Percentiles rank a stretch among this genome's conserved stretches.
phyloP scores from a whole-genome alignment of 495 filamentous ascomycete species.

The Hypoxylon rickii region DNA sequence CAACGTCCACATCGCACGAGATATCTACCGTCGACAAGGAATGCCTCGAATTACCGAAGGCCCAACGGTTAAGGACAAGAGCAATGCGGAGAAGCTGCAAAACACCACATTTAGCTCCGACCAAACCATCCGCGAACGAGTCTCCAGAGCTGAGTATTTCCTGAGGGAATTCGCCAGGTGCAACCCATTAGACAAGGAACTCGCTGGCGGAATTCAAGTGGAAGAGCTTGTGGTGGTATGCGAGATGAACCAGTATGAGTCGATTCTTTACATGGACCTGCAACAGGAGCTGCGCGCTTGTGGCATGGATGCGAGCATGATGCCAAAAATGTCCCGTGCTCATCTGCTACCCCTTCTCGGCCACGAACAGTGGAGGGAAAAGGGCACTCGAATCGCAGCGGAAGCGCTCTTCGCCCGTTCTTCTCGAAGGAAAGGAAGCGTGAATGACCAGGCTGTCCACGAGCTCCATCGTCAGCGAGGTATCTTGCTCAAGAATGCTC shows the following conservation, averaged over 20 bases:
- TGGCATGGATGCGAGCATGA: slow-evolving; percentile 12
- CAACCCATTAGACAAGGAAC: slow-evolving; percentile 36
- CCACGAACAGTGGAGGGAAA: neutral
- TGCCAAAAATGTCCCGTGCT: slow-evolving; percentile 5
- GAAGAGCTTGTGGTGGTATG: slow-evolving; percentile 19
- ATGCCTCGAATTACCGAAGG: slow-evolving; percentile 42
- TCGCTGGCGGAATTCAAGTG: slow-evolving; percentile 17
- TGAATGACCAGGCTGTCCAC: neutral
- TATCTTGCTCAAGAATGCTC: neutral
- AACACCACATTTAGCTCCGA: slow-evolving; percentile 36
- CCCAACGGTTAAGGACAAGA: slow-evolving; percentile 27
- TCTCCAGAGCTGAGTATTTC: slow-evolving; percentile 37
- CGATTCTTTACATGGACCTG: slow-evolving; percentile 23
- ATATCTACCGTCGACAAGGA: slow-evolving; percentile 38
- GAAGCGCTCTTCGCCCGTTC: slow-evolving; percentile 6
- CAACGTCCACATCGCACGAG: slow-evolving; percentile 52
- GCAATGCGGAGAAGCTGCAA: slow-evolving; percentile 40
- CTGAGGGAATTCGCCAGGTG: slow-evolving; percentile 37
- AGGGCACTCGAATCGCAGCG: slow-evolving; percentile 7
- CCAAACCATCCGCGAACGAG: slow-evolving; percentile 36
- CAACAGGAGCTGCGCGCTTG: slow-evolving; percentile 31
- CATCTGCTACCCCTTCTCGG: neutral
- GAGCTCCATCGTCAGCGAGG: neutral
- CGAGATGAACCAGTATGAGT: slow-evolving; percentile 26
- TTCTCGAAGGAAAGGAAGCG: slow-evolving; percentile 4